These are phyloP conservation scores for Vitis rupestris DNA, from an alignment of 164 flowering plant species.

Conservation along the genomic window DNA sequence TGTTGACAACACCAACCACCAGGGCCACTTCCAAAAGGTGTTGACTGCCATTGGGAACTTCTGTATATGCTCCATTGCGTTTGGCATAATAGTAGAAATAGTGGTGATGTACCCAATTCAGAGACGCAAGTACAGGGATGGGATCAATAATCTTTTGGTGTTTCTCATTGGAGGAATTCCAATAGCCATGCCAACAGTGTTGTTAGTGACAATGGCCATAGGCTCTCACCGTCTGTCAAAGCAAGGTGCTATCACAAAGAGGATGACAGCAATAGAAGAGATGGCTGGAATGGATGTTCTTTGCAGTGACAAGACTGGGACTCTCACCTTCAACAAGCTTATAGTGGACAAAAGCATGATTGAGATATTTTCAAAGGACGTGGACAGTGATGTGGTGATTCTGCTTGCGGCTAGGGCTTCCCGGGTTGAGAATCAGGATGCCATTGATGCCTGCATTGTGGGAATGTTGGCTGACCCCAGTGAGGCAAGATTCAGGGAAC, in stretches of 20 bases:
- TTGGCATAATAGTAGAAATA: constrained; percentile 42
- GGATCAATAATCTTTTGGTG: constrained; percentile 52
- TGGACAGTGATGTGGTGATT: constrained; percentile 24
- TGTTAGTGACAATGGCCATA: constrained; percentile 44
- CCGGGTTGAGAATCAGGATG: constrained; percentile 46
- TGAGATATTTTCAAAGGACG: constrained; percentile 31
- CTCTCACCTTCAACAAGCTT: constrained; percentile 42
- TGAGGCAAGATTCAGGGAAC: constrained; percentile 28
- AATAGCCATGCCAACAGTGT: constrained; percentile 42
- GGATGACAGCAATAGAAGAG: constrained; percentile 48
- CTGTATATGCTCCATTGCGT: constrained; percentile 52
- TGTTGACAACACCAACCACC: constrained; percentile 53
- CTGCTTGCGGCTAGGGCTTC: constrained; percentile 40
- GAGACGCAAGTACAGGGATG: constrained; percentile 40
- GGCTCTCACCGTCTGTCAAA: constrained; percentile 40
- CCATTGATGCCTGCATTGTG: constrained; percentile 44
- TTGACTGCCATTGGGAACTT: constrained; percentile 57
- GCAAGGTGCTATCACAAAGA: constrained; percentile 44
- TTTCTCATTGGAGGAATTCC: constrained; percentile 50
- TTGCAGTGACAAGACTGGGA: constrained; percentile 45
- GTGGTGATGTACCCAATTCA: constrained; percentile 58
- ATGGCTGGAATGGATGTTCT: constrained; percentile 46
- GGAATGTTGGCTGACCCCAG: constrained; percentile 43
- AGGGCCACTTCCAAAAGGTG: constrained; percentile 60
- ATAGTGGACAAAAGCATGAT: constrained; percentile 35